phyloP scores from a whole-genome alignment of 495 filamentous ascomycete genomes.

The Cercophora scortea region DNA sequence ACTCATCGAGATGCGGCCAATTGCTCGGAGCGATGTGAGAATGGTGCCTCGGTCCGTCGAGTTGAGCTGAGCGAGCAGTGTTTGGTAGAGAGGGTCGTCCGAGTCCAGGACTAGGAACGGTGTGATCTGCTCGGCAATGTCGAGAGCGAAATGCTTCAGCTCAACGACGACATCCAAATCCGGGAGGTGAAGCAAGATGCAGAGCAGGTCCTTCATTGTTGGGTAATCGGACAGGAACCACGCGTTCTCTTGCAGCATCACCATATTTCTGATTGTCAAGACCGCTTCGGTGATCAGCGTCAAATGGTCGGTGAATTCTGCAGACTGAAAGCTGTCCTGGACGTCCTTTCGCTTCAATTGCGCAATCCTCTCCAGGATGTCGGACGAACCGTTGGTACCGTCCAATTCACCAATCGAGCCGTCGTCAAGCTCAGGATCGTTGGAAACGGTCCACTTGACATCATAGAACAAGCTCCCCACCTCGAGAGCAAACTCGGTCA shows the following conservation, averaged over 20 bases:
- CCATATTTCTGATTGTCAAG: slow-evolving; percentile 88
- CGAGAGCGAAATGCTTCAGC: slow-evolving; percentile 83
- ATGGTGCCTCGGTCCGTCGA: slow-evolving; percentile 80
- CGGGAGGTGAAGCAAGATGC: slow-evolving; percentile 73
- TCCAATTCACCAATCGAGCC: slow-evolving; percentile 53
- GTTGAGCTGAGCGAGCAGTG: slow-evolving; percentile 60
- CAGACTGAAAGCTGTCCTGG: slow-evolving; percentile 66
- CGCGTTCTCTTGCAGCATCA: slow-evolving; percentile 82
- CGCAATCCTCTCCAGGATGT: slow-evolving; percentile 62
- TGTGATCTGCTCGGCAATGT: slow-evolving; percentile 87
- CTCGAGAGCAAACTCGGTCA: slow-evolving; percentile 75
- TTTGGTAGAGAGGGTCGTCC: slow-evolving; percentile 70
- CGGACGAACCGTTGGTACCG: slow-evolving; percentile 66
- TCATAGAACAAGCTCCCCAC: slow-evolving; percentile 69
- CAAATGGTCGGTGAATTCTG: slow-evolving; percentile 62
- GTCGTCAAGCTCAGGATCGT: slow-evolving; percentile 48
- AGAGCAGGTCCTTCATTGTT: slow-evolving; percentile 69
- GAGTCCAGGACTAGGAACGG: slow-evolving; percentile 65
- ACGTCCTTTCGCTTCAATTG: slow-evolving; percentile 44
- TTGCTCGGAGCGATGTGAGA: slow-evolving; percentile 69
- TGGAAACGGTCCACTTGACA: slow-evolving; percentile 72
- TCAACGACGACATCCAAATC: slow-evolving; percentile 67
- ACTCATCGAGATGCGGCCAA: slow-evolving; percentile 82
- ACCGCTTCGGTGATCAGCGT: slow-evolving; percentile 78
- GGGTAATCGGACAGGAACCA: slow-evolving; percentile 65